Conservation (phyloP, 108 stramenopile species). For the Cyclotella kingstonii region DNA sequence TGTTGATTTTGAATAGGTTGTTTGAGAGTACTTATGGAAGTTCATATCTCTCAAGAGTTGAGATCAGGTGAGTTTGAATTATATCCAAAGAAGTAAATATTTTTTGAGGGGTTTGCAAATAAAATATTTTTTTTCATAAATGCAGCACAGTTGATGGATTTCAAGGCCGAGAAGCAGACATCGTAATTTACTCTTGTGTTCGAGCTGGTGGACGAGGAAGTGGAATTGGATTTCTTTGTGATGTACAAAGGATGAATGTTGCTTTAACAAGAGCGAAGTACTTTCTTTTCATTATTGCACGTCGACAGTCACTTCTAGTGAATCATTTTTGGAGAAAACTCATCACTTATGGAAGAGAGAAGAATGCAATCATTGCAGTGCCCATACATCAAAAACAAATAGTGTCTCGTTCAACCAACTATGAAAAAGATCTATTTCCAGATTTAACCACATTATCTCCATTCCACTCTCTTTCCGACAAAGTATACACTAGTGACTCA, state of each 20-base stretch:
- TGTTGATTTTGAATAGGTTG: slow-evolving; percentile 32
- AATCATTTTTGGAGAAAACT: slow-evolving; percentile 48
- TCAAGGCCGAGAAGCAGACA: slow-evolving; percentile 72
- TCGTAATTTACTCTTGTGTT: slow-evolving; percentile 69
- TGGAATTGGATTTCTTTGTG: slow-evolving; percentile 78
- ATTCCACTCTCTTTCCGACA: background rate
- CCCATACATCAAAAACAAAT: slow-evolving; percentile 15
- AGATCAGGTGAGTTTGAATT: slow-evolving; percentile 39
- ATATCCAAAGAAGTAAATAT: no score
- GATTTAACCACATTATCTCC: slow-evolving; percentile 33
- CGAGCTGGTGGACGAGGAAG: slow-evolving; percentile 48
- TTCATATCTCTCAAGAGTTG: slow-evolving; percentile 32
- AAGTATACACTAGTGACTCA: slow-evolving; percentile 10
- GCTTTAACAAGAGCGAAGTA: slow-evolving; percentile 70
- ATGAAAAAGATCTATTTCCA: slow-evolving; percentile 20
- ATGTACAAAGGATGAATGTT: slow-evolving; percentile 89
- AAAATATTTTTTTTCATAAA: no score
- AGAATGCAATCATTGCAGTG: slow-evolving; percentile 35
- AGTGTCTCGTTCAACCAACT: background rate
- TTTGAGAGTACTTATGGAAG: slow-evolving; percentile 31
- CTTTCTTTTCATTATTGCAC: slow-evolving; percentile 48
- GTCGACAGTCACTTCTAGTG: slow-evolving; percentile 37
- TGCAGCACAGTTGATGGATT: slow-evolving; percentile 79
- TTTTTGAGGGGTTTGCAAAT: no score
- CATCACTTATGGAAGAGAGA: slow-evolving; percentile 28